These are phyloP conservation scores for Aureobasidium mangrovei DNA, from an alignment of 2,329 filamentous ascomycete species.

Conservation along the genomic window DNA sequence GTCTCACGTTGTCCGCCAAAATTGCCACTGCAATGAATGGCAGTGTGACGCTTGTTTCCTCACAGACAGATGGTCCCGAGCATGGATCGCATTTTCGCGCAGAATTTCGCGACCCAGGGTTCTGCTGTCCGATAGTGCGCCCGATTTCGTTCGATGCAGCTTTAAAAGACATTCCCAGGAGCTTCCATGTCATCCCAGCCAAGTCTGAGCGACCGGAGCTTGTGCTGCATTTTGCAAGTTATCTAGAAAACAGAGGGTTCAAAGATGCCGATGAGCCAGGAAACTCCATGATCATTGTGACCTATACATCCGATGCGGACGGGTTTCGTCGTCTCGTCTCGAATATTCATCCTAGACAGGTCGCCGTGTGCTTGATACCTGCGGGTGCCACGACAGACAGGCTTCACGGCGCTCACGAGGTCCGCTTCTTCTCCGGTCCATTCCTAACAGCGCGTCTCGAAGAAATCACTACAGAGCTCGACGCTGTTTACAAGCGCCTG, in stretches of 20 bases:
- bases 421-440: conserved; percentile 23
- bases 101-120: conserved; percentile 24
- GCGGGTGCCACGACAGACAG: conserved; percentile 20
- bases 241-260: conserved; percentile 17
- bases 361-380: conserved; percentile 26
- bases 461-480: conserved; percentile 16
- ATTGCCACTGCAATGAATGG: conserved; percentile 36
- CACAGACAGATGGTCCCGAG: conserved; percentile 19
- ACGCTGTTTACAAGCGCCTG: conserved; percentile 10
- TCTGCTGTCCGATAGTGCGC: conserved; percentile 16
- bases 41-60: conserved; percentile 30
- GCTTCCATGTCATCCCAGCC: conserved; percentile 11
- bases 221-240: conserved; percentile 17
- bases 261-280: conserved; percentile 7
- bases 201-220: conserved; percentile 10
- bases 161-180: neutral
- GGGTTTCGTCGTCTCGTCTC: conserved; percentile 17
- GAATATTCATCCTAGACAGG: conserved; percentile 15
- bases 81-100: conserved; percentile 36
- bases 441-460: conserved; percentile 21
- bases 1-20: conserved; percentile 35
- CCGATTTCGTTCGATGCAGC: neutral
- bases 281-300: conserved; percentile 22
- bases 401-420: conserved; percentile 18
- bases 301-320: conserved; percentile 20